These are phyloP conservation scores for Neonectria neomacrospora DNA, from an alignment of 2,329 filamentous ascomycete species.

Conservation along the genomic window DNA sequence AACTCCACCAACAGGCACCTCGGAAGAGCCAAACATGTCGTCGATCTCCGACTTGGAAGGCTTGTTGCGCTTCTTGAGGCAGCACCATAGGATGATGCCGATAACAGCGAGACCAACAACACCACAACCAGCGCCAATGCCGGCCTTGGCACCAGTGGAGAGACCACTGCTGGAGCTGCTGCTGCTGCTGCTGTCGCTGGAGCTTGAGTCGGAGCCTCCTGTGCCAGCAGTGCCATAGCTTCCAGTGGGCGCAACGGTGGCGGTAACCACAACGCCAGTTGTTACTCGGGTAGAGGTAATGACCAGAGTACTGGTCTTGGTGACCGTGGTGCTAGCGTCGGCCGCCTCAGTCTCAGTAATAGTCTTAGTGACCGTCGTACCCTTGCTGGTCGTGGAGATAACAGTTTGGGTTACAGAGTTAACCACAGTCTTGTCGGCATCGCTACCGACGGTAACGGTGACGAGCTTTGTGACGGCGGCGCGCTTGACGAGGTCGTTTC, in stretches of 20 bases:
- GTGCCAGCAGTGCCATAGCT: slow-evolving; percentile 37
- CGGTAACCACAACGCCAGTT: slow-evolving; percentile 46
- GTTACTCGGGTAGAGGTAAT: slow-evolving; percentile 50
- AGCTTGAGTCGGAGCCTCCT: slow-evolving; percentile 24
- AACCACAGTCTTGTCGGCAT: slow-evolving; percentile 41
- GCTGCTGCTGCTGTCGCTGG: slow-evolving; percentile 27
- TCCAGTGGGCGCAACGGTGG: slow-evolving; percentile 43
- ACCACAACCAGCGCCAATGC: slow-evolving; percentile 55
- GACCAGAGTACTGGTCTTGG: slow-evolving; percentile 51
- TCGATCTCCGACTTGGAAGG: slow-evolving; percentile 50
- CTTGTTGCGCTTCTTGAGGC: slow-evolving; percentile 47
- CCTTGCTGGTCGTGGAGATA: slow-evolving; percentile 46
- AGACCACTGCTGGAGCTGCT: slow-evolving; percentile 45
- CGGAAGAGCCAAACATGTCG: slow-evolving; percentile 55
- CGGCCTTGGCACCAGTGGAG: slow-evolving; percentile 56
- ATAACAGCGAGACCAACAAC: slow-evolving; percentile 51
- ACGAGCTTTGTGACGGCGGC: slow-evolving; percentile 47
- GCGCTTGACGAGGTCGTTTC: slow-evolving; percentile 48
- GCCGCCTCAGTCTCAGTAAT: slow-evolving; percentile 49
- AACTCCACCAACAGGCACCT: slow-evolving; percentile 53
- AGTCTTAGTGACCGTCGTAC: slow-evolving; percentile 44
- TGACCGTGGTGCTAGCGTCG: slow-evolving; percentile 53
- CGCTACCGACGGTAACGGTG: slow-evolving; percentile 47
- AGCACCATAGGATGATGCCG: slow-evolving; percentile 45
- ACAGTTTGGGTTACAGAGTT: slow-evolving; percentile 48